These are phyloP conservation scores for Lipomyces orientalis DNA, from an alignment of 805 yeast species.

Conservation along the genomic window DNA sequence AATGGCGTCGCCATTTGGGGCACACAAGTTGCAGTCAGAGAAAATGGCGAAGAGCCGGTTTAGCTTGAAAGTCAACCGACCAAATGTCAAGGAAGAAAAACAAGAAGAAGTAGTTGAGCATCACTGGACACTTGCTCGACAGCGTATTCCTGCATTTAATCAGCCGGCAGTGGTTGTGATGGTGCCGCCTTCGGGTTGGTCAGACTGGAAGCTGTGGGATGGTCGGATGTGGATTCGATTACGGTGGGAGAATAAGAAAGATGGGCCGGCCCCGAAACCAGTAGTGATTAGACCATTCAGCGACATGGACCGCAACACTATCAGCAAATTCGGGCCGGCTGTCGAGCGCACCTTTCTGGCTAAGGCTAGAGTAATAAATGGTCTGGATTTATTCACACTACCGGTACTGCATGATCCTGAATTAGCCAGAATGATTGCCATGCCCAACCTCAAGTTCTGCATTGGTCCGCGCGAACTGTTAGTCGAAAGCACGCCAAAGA, in stretches of 20 bases:
- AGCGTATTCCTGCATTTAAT: not conserved
- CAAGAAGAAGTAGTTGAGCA: not conserved
- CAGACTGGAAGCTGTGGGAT: conserved; percentile 24
- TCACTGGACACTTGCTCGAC: conserved; percentile 4
- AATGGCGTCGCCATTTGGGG: not conserved
- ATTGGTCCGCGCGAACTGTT: not conserved
- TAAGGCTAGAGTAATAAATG: not conserved
- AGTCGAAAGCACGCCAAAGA: not conserved
- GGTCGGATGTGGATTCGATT: conserved; percentile 23
- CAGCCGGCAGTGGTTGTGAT: not conserved
- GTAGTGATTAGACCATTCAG: not conserved
- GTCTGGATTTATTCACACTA: conserved; percentile 9
- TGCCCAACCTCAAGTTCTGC: conserved; percentile 12
- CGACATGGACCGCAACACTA: conserved; percentile 2
- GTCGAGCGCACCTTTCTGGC: not conserved
- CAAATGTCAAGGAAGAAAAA: not conserved
- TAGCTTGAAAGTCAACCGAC: not conserved
- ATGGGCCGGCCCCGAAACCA: not conserved
- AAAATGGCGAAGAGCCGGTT: not conserved
- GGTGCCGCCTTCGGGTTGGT: conserved; percentile 16
- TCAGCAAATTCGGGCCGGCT: conserved; percentile 6
- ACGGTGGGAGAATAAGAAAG: not conserved
- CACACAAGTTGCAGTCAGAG: not conserved
- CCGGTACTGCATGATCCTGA: conserved; percentile 27
- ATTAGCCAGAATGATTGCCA: conserved; percentile 9